Percentiles rank a stretch among this genome's conserved stretches.
Conservation (phyloP, 176 grass and related monocot genomes). For the Canna indica region DNA sequence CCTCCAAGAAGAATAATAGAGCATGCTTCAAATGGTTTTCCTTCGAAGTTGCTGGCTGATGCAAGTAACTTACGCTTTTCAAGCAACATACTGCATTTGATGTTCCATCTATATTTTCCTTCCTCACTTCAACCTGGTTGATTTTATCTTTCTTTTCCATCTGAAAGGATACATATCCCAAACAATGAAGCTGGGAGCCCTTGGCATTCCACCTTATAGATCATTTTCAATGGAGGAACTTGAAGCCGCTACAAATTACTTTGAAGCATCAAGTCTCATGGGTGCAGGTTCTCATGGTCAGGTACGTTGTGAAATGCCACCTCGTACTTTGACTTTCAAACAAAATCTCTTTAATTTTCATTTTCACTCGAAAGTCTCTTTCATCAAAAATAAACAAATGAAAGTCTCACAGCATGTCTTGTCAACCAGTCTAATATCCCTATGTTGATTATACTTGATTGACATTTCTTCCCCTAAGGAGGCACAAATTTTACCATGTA, state of each 20-base stretch:
- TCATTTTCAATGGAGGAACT: conserved; percentile 81
- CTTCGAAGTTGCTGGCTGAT: conserved; percentile 71
- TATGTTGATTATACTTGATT: neutral
- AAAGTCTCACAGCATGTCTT: no score
- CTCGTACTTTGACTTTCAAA: neutral
- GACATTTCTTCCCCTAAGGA: no score
- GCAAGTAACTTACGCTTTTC: conserved; percentile 43
- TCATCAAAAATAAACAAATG: no score
- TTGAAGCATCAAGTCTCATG: conserved; percentile 62
- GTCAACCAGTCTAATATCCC: neutral
- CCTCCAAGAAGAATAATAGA: conserved; percentile 40
- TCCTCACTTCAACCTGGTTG: neutral
- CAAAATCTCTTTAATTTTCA: neutral
- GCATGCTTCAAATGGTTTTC: conserved; percentile 48
- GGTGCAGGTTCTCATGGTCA: conserved; percentile 70
- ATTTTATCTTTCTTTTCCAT: conserved; percentile 10
- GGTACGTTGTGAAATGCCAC: conserved; percentile 16
- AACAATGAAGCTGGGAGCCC: conserved; percentile 75
- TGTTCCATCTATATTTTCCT: neutral
- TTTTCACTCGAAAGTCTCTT: neutral
- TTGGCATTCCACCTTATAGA: conserved; percentile 75
- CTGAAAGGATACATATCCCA: conserved; percentile 80
- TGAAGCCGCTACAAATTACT: conserved; percentile 74
- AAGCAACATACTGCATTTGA: neutral
- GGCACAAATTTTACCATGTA: no score